Conservation (phyloP, 2,329 filamentous ascomycete species). For the Orbilia brochopaga region DNA sequence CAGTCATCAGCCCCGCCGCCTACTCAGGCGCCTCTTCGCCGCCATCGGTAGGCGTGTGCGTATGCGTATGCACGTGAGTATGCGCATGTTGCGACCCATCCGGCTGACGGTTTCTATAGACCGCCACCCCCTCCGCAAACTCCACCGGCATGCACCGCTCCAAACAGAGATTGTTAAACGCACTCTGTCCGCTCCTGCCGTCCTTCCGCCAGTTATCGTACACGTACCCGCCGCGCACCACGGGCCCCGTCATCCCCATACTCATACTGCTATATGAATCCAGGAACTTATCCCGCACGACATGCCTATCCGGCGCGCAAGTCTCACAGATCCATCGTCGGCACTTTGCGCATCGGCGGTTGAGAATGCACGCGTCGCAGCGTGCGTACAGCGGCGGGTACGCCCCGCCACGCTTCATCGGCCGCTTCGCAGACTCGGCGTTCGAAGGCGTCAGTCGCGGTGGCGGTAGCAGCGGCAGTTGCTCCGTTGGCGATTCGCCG, state of each 20-base stretch:
- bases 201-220: slow-evolving; percentile 4
- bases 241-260: neutral
- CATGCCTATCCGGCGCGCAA: slow-evolving; percentile 4
- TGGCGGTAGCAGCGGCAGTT: slow-evolving; percentile 21
- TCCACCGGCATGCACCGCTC: slow-evolving; percentile 22
- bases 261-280: neutral
- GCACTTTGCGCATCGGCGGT: slow-evolving; percentile 11
- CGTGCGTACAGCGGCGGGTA: slow-evolving; percentile 30
- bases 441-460: slow-evolving; percentile 11
- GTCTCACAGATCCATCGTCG: slow-evolving; percentile 34
- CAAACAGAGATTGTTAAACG: slow-evolving; percentile 11
- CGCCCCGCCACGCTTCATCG: slow-evolving; percentile 10
- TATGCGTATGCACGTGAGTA: too few relatives aligned
- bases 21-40: too few relatives aligned
- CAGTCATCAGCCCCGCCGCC: too few relatives aligned
- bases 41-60: too few relatives aligned
- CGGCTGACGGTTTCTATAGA: neutral
- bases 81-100: neutral
- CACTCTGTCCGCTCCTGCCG: neutral
- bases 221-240: neutral
- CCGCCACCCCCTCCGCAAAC: slow-evolving; percentile 5
- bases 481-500: slow-evolving; percentile 14
- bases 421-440: slow-evolving; percentile 6
- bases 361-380: neutral
- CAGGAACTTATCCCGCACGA: slow-evolving; percentile 1